A percentile compares a stretch with the other conserved stretches of the same genome.
Evolutionary conservation across 768 basidiomycete genomes (phyloP).

Genomic region (Cyclocybe cylindracea): DNA sequence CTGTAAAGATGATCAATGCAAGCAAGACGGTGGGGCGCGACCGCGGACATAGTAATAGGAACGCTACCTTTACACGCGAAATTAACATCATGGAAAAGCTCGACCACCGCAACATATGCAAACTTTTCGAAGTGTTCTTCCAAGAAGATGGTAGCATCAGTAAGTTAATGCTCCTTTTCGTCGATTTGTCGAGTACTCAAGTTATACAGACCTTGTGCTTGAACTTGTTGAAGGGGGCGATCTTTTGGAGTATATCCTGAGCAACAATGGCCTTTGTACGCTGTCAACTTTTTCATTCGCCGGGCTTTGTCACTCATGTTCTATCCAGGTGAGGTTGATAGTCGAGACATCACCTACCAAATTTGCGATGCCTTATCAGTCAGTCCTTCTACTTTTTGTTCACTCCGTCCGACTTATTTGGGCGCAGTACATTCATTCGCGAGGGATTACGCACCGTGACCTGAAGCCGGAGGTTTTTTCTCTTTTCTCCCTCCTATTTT

Average conservation of each 20-base stretch:
- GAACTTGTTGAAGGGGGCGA: conserved; percentile 90
- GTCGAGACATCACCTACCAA: conserved; percentile 76
- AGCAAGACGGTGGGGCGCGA: conserved; percentile 37
- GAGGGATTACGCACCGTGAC: conserved; percentile 90
- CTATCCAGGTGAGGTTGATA: conserved; percentile 48
- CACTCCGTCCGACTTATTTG: background rate
- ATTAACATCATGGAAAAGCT: conserved; percentile 78
- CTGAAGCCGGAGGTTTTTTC: conserved; percentile 78
- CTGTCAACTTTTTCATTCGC: background rate
- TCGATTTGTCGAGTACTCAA: conserved; percentile 10
- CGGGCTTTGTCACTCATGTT: conserved; percentile 1
- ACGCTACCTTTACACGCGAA: conserved; percentile 59
- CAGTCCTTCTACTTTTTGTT: conserved; percentile 19
- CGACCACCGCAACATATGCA: conserved; percentile 82
- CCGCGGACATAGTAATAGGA: conserved; percentile 22
- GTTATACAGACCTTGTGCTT: conserved; percentile 66
- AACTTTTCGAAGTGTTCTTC: conserved; percentile 74
- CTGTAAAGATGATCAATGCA: conserved; percentile 85
- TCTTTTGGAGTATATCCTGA: conserved; percentile 77
- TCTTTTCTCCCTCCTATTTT: background rate
- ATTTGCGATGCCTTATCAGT: conserved; percentile 81
- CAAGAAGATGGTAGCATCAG: conserved; percentile 62
- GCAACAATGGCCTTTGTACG: conserved; percentile 61
- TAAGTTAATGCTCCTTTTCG: conserved; percentile 30
- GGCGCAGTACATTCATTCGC: conserved; percentile 62